Percentiles rank a stretch among this genome's conserved stretches.
phyloP scores from a whole-genome alignment of 2,329 filamentous ascomycete genomes.

The Cladorrhinum sp. region DNA sequence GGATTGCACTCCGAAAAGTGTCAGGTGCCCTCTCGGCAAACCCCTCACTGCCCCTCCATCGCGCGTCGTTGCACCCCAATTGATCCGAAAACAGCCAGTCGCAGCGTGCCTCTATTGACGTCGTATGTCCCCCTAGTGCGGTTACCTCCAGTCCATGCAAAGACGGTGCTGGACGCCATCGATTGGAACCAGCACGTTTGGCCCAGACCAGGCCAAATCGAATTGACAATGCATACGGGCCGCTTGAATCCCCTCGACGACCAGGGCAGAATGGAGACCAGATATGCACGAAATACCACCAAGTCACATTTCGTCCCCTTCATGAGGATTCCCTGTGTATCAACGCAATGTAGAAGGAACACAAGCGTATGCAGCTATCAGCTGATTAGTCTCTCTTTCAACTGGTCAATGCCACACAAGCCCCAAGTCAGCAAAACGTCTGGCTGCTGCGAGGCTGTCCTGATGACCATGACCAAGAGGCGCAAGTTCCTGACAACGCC shows the following conservation, averaged over 20 bases:
- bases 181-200: constrained; percentile 10
- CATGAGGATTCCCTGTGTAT: not conserved
- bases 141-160: not conserved
- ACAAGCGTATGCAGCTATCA: constrained; percentile 6
- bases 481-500: constrained; percentile 20
- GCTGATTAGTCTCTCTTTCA: constrained; percentile 8
- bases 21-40: constrained; percentile 24
- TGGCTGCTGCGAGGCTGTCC: constrained; percentile 16
- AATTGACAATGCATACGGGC: constrained; percentile 6
- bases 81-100: constrained; percentile 20
- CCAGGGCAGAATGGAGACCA: not conserved
- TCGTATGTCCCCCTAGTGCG: constrained; percentile 6
- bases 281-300: not conserved
- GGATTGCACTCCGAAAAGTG: constrained; percentile 16
- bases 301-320: not conserved
- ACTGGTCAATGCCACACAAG: not conserved
- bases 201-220: constrained; percentile 3
- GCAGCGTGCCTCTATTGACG: constrained; percentile 16
- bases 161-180: not conserved
- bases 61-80: constrained; percentile 21
- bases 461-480: constrained; percentile 13
- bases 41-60: constrained; percentile 24
- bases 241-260: not conserved
- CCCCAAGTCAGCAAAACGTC: not conserved
- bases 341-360: not conserved